Percentiles rank a stretch among this genome's conserved stretches.
Evolutionary conservation across 352 stramenopile genomes (phyloP).

Genomic region (Phytophthora citrophthora): DNA sequence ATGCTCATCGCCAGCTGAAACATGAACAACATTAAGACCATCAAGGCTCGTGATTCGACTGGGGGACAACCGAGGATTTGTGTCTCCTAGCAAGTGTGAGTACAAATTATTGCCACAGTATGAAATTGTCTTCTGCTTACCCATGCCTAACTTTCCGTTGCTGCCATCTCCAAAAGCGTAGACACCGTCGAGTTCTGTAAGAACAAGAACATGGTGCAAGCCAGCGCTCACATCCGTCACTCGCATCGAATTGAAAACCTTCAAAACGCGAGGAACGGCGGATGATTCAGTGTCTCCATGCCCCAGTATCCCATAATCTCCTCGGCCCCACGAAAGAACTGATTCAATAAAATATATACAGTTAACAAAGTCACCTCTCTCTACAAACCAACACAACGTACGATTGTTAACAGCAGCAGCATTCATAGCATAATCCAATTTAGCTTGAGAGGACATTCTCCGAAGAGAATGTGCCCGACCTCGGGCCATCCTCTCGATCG

Average conservation of each 20-base stretch:
- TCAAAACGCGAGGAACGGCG: slow-evolving; percentile 49
- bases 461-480: slow-evolving; percentile 25
- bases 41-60: slow-evolving; percentile 51
- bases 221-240: slow-evolving; percentile 64
- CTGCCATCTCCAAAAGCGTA: slow-evolving; percentile 74
- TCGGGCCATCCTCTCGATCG: slow-evolving; percentile 32
- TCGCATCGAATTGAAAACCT: slow-evolving; percentile 60
- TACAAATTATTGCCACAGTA: slow-evolving; percentile 4
- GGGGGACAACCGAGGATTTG: slow-evolving; percentile 42
- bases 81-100: slow-evolving; percentile 43
- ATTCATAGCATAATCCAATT: slow-evolving; percentile 32
- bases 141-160: slow-evolving; percentile 67
- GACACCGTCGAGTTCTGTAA: slow-evolving; percentile 73
- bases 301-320: slow-evolving; percentile 63
- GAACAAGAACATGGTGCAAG: slow-evolving; percentile 66
- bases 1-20: slow-evolving; percentile 73
- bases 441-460: slow-evolving; percentile 14
- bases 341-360: background rate
- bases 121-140: slow-evolving; percentile 29
- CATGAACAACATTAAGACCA: slow-evolving; percentile 57
- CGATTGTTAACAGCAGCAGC: slow-evolving; percentile 35
- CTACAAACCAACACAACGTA: slow-evolving; percentile 11
- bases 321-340: slow-evolving; percentile 81
- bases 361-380: too few species aligned
- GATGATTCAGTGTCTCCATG: slow-evolving; percentile 56